phyloP scores from a whole-genome alignment of 2,329 filamentous ascomycete species.

The Zymoseptoria ardabiliae region DNA sequence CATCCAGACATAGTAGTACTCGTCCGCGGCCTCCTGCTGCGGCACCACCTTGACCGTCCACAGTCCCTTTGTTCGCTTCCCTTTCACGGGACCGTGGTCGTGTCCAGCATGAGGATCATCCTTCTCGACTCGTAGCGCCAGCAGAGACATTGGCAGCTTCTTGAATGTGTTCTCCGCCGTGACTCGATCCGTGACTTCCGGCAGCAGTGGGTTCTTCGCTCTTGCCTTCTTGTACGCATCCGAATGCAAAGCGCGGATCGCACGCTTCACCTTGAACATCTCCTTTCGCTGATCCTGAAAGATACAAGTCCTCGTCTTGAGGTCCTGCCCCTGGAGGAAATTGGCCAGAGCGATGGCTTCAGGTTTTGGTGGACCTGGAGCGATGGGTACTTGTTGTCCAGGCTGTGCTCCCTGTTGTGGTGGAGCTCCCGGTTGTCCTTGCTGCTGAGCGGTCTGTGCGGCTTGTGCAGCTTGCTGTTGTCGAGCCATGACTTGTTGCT shows the following conservation, averaged over 20 bases:
- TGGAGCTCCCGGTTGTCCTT: constrained; percentile 18
- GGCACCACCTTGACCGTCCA: constrained; percentile 96
- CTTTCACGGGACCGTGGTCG: constrained; percentile 63
- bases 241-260: constrained; percentile 80
- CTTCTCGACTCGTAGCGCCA: constrained; percentile 84
- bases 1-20: constrained; percentile 94
- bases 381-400: constrained; percentile 59
- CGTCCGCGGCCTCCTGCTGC: constrained; percentile 80
- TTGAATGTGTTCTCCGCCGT: constrained; percentile 93
- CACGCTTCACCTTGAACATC: constrained; percentile 97
- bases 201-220: constrained; percentile 82
- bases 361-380: constrained; percentile 76
- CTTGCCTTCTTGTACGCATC: constrained; percentile 82
- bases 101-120: constrained; percentile 70
- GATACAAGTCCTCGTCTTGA: constrained; percentile 87
- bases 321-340: constrained; percentile 70
- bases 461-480: constrained; percentile 30
- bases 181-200: constrained; percentile 77
- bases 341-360: constrained; percentile 82
- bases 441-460: constrained; percentile 27
- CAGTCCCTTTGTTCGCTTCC: constrained; percentile 86
- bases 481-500: constrained; percentile 50
- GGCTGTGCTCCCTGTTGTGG: constrained; percentile 33
- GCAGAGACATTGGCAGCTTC: constrained; percentile 85
- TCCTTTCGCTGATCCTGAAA: constrained; percentile 95